Evolutionary conservation across 768 basidiomycete species (phyloP), one percentile per base, ranked within the genome.

Genomic region (Calocera viscosa): DNA sequence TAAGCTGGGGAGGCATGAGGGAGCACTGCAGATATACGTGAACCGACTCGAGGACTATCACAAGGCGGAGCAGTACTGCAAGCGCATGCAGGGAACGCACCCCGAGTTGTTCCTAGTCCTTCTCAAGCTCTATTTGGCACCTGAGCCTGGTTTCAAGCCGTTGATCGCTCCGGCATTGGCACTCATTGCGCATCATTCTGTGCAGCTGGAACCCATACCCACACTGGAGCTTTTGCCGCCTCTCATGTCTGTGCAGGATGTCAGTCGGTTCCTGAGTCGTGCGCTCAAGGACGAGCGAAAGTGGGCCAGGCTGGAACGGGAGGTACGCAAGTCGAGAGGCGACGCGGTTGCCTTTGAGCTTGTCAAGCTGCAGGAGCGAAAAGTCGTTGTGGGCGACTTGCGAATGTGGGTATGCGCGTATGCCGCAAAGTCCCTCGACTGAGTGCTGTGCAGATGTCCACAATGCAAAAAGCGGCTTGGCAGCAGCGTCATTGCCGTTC

Each of bases 51-150:
- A 86, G 40, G 89, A 94, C 72, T 92, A 88, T 74, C 68, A 77
- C 30, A 92, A 92, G 69, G 96, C 96, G 0, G 96, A 98, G 79
- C 86, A 89, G 91, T 94, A 99, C 74, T 99, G 96, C 80, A 89
- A 90, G 74, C 85, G 86, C 34, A 81, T 89, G 3, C 90, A 93
- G 74, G 78, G 83, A 53, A 76, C 85, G 16, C 78, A 79, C 16
- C 76, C 84, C 34, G 78, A 81, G 64, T 74, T 96, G 70, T 99
- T 92, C 81, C 82, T 95, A 65, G 86, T 85, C 0, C 82, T 99
- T 1, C 83, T 98, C 19, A 84, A 86, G 19, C 86, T 95, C 63
- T 98, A 97, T 77, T 86, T 98, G 40, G 22, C 63, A 71, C 41
- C 53, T 69, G 17, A 47, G 11, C 32, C 49, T 24, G 49, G 34